phyloP scores from a whole-genome alignment of 2,329 filamentous ascomycete genomes.

The Penicillium corylophilum region DNA sequence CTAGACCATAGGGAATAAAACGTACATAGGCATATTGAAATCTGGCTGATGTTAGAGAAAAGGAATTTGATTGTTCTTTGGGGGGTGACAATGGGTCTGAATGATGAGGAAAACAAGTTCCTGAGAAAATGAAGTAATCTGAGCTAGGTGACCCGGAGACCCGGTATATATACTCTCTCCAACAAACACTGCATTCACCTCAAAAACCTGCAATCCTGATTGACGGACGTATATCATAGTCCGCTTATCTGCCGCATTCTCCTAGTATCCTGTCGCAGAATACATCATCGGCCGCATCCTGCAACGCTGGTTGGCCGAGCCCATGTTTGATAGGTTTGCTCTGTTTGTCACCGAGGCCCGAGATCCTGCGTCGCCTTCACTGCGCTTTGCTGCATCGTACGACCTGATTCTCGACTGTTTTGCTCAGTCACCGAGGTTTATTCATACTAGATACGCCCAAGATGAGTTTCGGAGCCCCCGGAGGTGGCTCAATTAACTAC shows the following conservation, averaged over 20 bases:
- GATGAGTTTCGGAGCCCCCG: constrained; percentile 68
- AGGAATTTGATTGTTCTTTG: neutral
- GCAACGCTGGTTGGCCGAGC: constrained; percentile 14
- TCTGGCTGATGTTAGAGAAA: neutral
- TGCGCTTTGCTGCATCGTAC: neutral
- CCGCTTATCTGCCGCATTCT: constrained; percentile 4
- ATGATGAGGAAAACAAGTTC: too few species aligned
- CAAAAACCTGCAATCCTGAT: neutral
- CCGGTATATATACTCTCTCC: constrained; percentile 7
- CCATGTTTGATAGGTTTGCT: constrained; percentile 31
- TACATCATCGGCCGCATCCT: constrained; percentile 14
- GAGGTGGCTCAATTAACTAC: constrained; percentile 60
- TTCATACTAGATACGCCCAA: neutral
- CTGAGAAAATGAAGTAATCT: neutral
- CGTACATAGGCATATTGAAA: constrained; percentile 20
- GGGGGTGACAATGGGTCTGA: too few species aligned
- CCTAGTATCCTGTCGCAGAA: neutral
- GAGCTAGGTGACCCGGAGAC: neutral
- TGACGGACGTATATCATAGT: neutral
- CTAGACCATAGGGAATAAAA: constrained; percentile 6
- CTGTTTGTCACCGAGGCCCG: constrained; percentile 27
- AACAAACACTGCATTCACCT: neutral
- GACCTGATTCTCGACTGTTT: neutral
- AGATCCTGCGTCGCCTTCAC: neutral
- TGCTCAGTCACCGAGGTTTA: neutral